Conservation (phyloP, 2,329 filamentous ascomycete species). For the Drechslera avenae region DNA sequence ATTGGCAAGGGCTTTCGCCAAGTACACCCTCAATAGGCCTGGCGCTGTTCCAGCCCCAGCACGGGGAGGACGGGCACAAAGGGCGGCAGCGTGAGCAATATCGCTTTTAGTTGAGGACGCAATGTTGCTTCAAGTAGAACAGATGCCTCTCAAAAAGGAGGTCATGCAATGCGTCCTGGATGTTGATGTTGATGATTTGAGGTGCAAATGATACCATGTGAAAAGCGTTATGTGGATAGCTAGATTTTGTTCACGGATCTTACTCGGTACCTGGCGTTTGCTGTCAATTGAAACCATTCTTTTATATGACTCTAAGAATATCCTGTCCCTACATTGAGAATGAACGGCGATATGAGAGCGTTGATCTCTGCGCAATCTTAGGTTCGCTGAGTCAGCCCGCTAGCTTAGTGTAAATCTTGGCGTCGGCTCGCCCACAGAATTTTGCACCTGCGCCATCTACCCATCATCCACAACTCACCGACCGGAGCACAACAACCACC, state of each 20-base stretch:
- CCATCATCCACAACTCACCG: constrained; percentile 15
- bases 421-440: constrained; percentile 23
- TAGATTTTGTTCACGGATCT: background rate
- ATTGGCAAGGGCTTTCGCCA: constrained; percentile 89
- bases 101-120: background rate
- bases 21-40: constrained; percentile 68
- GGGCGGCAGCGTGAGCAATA: constrained; percentile 32
- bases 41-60: constrained; percentile 46
- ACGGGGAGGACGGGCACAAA: constrained; percentile 34
- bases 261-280: no score
- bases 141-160: constrained; percentile 6
- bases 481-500: constrained; percentile 46
- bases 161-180: constrained; percentile 6
- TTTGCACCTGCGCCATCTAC: constrained; percentile 9
- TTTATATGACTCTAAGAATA: no score
- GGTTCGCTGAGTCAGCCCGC: background rate
- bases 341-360: background rate
- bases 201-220: constrained; percentile 27
- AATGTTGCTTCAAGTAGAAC: constrained; percentile 2
- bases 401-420: constrained; percentile 25
- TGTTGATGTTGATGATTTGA: constrained; percentile 8
- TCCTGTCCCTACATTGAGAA: no score
- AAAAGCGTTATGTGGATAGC: background rate
- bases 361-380: background rate
- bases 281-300: no score